A percentile compares a stretch with the other conserved stretches of the same genome.
Conservation (phyloP, 306 rosid genomes). For the Senna tora region DNA sequence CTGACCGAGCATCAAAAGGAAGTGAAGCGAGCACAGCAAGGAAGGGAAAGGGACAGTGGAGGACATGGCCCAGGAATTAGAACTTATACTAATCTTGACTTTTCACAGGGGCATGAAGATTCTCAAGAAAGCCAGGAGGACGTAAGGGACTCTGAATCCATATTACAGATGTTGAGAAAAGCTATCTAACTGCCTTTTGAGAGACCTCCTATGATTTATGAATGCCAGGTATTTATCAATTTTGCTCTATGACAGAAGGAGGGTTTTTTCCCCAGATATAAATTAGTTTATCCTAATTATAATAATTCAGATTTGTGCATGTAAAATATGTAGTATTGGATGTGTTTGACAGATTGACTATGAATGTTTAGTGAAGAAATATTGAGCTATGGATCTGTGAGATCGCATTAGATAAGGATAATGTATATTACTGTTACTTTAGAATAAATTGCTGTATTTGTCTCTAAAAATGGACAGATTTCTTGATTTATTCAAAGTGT, state of each 20-base stretch:
- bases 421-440: not conserved
- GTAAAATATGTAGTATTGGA: not conserved
- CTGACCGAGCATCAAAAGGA: slow-evolving; percentile 85
- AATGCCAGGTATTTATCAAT: slow-evolving; percentile 9
- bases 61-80: slow-evolving; percentile 79
- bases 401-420: not conserved
- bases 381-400: too few species aligned
- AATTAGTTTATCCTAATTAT: not conserved
- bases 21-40: slow-evolving; percentile 79
- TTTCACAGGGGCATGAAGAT: slow-evolving; percentile 67
- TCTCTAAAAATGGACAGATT: too few species aligned
- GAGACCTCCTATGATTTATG: not conserved
- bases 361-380: too few species aligned
- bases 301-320: not conserved
- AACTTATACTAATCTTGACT: slow-evolving; percentile 74
- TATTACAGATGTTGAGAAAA: slow-evolving; percentile 54
- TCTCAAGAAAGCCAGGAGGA: slow-evolving; percentile 67
- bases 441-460: too few species aligned
- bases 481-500: too few species aligned
- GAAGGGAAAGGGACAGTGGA: slow-evolving; percentile 60
- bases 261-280: not conserved
- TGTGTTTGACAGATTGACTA: not conserved
- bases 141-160: slow-evolving; percentile 58
- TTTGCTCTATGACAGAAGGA: not conserved
- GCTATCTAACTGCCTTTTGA: slow-evolving; percentile 37